phyloP scores from a whole-genome alignment of 208 protist species.

The Acanthamoeba lenticulata region DNA sequence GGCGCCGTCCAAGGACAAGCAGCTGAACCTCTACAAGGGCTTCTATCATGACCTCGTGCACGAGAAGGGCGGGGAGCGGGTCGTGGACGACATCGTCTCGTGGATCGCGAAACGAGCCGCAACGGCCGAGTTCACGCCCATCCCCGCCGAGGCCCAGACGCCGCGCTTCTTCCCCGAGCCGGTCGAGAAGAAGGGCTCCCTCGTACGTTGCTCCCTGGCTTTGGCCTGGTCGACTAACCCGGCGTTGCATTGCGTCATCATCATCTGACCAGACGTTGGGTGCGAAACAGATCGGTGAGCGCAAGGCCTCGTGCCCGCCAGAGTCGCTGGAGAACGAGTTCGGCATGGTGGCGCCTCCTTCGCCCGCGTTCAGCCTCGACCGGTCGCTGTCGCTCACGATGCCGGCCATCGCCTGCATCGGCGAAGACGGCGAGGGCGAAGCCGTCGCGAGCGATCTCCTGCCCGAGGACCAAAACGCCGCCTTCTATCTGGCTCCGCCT shows the following conservation, averaged over 20 bases:
- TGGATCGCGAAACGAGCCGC: background rate
- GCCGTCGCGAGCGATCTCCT: too few species aligned
- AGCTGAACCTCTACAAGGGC: background rate
- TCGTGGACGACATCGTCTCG: background rate
- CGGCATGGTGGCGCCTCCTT: background rate
- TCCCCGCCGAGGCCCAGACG: background rate
- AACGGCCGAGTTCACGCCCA: background rate
- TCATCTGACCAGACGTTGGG: too few species aligned
- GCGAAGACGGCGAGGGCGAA: background rate
- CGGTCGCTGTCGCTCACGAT: background rate
- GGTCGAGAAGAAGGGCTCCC: background rate
- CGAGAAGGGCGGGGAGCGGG: background rate
- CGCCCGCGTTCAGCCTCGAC: background rate
- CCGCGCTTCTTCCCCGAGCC: slow-evolving; percentile 5
- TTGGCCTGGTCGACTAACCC: background rate
- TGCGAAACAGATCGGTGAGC: background rate
- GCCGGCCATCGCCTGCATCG: background rate
- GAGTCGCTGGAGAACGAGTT: background rate
- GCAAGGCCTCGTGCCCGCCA: background rate
- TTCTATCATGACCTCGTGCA: slow-evolving; percentile 1
- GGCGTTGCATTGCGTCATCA: too few species aligned
- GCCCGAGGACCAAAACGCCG: too few species aligned
- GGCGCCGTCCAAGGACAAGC: background rate
- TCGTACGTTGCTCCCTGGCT: background rate
- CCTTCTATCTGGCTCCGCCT: background rate